phyloP scores from a whole-genome alignment of 2,329 filamentous ascomycete genomes.

The Calcarisporium arbuscula region DNA sequence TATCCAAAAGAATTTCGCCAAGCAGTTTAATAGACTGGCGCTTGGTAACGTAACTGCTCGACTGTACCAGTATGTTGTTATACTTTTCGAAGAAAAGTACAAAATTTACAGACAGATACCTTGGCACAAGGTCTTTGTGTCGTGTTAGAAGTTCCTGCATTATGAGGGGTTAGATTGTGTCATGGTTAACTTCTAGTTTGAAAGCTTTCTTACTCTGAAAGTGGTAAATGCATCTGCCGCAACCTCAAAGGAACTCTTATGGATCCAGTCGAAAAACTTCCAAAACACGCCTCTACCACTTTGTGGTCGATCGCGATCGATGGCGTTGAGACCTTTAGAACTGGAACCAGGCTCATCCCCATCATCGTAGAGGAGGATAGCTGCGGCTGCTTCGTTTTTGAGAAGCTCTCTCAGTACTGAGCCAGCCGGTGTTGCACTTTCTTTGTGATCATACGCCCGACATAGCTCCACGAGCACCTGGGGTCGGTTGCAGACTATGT shows the following conservation, averaged over 20 bases:
- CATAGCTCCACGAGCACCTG: slow-evolving; percentile 86
- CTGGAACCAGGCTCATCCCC: slow-evolving; percentile 64
- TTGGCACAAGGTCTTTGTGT: slow-evolving; percentile 85
- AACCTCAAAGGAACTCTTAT: slow-evolving; percentile 93
- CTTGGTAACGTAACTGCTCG: slow-evolving; percentile 95
- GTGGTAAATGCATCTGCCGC: slow-evolving; percentile 97
- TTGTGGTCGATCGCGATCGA: slow-evolving; percentile 70
- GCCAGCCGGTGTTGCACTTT: slow-evolving; percentile 87
- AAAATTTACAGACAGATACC: slow-evolving; percentile 85
- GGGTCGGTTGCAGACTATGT: slow-evolving; percentile 79
- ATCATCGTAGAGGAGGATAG: slow-evolving; percentile 89
- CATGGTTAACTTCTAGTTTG: not conserved
- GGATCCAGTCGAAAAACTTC: slow-evolving; percentile 96
- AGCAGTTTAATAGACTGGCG: slow-evolving; percentile 96
- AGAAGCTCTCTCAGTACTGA: slow-evolving; percentile 81
- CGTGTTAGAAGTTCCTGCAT: slow-evolving; percentile 82
- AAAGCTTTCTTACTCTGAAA: slow-evolving; percentile 62
- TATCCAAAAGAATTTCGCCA: slow-evolving; percentile 87
- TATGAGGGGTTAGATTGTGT: slow-evolving; percentile 3
- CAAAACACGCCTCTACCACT: slow-evolving; percentile 85
- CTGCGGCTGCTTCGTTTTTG: slow-evolving; percentile 86
- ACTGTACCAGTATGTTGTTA: slow-evolving; percentile 81
- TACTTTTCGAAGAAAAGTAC: slow-evolving; percentile 89
- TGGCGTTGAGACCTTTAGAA: slow-evolving; percentile 67
- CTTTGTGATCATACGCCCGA: slow-evolving; percentile 80